Base-by-base conservation (phyloP, 176 grass and related monocot species). In the Eragrostis nindensis region DNA sequence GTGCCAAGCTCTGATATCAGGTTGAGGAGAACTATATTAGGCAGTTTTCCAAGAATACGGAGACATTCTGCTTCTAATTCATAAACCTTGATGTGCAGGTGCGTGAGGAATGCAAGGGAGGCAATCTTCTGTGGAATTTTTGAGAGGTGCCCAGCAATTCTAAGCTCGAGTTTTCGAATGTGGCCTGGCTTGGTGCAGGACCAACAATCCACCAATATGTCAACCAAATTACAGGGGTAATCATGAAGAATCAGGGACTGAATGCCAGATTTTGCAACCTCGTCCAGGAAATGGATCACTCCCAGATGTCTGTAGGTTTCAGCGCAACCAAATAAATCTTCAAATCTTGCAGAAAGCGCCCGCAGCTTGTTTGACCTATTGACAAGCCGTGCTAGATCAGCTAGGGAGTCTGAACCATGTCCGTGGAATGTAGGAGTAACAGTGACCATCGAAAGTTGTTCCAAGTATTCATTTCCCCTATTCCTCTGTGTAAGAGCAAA, bases 1-100 rank as follows among this genome's bases (percentile, higher is more conserved):
- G 1, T 0, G 3, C 1, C 0, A 19, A 0, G 8, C 6, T 0
- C 1, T 52, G 30, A 36, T 2, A 5, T 1, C 2, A 22, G 5
- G 1, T 41, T 4, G 17, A 74, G 71, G 32, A 57, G 72, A 11
- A 41, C 19, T 55, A 74, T 19, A 22, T 42, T 56, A 42, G 38
- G 52, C 21, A 74, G 5, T 11, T 1, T 7, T 12, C 52, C 36
- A 0, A 57, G 52, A 50, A 25, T 7, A 57, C 2, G 5, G 6
- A 57, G 3, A 42, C 12, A 5, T 17, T 42, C 72, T n/a, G 0
- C 0, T 41, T 14, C 12, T 41, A 40, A 4, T 4, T 1, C 0
- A 68, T 0, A 0, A 24, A 39, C 38, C 2, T 0, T 1, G 0
- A 74, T 24, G n/a, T 8, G 30, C 19, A 74, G 19, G 19, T 74